These are phyloP conservation scores for Cordyceps cicadae DNA, from an alignment of 2,329 filamentous ascomycete genomes.

Conservation along the genomic window DNA sequence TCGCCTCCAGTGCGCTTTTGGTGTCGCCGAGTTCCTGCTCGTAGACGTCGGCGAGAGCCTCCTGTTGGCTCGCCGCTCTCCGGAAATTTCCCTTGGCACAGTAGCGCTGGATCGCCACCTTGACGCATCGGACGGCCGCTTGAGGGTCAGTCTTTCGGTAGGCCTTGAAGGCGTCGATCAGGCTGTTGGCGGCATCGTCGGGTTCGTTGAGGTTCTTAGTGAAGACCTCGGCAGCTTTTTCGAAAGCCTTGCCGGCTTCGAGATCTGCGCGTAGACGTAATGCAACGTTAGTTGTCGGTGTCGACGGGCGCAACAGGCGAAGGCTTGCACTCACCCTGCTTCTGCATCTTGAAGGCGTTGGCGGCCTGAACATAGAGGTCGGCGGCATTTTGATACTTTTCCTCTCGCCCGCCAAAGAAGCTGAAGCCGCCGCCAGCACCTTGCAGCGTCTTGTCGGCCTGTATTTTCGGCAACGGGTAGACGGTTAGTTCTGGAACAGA, in stretches of 20 bases:
- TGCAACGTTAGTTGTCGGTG: not conserved
- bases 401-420: constrained; percentile 77
- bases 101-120: constrained; percentile 76
- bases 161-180: constrained; percentile 89
- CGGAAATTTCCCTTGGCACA: constrained; percentile 85
- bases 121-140: constrained; percentile 72
- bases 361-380: constrained; percentile 83
- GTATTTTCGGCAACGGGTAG: constrained; percentile 13
- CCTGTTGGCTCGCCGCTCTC: constrained; percentile 82
- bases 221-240: constrained; percentile 77
- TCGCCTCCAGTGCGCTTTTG: constrained; percentile 71
- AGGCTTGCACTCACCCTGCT: constrained; percentile 53
- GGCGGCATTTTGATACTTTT: constrained; percentile 84
- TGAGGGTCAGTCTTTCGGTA: constrained; percentile 80
- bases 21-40: constrained; percentile 73
- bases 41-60: constrained; percentile 78
- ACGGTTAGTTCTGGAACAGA: not conserved
- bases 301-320: not conserved
- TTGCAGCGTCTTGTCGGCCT: constrained; percentile 81
- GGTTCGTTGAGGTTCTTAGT: constrained; percentile 76
- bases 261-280: constrained; percentile 46
- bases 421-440: constrained; percentile 74
- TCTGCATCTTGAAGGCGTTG: constrained; percentile 85
- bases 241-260: constrained; percentile 80
- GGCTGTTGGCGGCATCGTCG: constrained; percentile 82